These are phyloP conservation scores for Pseudocercospora pini-densiflorae DNA, from an alignment of 2,329 filamentous ascomycete species.

Conservation along the genomic window DNA sequence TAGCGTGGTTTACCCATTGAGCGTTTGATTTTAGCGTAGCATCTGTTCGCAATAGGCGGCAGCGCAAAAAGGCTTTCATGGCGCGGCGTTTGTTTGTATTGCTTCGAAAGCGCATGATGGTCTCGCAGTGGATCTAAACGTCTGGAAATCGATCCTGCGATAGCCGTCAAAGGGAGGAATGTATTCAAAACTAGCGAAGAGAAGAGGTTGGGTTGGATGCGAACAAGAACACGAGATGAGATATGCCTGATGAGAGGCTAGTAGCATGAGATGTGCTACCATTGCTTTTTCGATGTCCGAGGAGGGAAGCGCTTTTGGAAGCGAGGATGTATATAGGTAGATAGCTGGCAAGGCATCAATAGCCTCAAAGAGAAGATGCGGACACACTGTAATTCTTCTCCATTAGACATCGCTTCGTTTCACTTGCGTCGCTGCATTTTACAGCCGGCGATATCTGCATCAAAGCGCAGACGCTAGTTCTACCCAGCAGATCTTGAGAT, in stretches of 20 bases:
- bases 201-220: slow-evolving; percentile 5
- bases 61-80: slow-evolving; percentile 32
- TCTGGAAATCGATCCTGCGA: neutral
- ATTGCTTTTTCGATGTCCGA: slow-evolving; percentile 8
- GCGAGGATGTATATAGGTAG: slow-evolving; percentile 17
- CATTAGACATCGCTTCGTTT: neutral
- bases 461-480: neutral
- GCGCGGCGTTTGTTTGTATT: slow-evolving; percentile 24
- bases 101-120: slow-evolving; percentile 7
- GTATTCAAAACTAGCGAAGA: slow-evolving; percentile 5
- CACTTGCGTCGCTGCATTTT: neutral
- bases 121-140: neutral
- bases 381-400: neutral
- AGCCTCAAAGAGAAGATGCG: neutral
- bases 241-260: slow-evolving; percentile 6
- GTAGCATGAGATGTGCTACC: slow-evolving; percentile 4
- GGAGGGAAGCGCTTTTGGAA: slow-evolving; percentile 16
- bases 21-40: slow-evolving; percentile 40
- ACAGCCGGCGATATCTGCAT: neutral
- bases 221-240: slow-evolving; percentile 5
- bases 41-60: slow-evolving; percentile 44
- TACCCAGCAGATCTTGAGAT: neutral
- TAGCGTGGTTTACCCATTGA: slow-evolving; percentile 31
- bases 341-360: slow-evolving; percentile 7
- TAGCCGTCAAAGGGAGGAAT: neutral